These are phyloP conservation scores for Nidularia sp. DNA, from an alignment of 768 basidiomycete genomes.

Conservation along the genomic window DNA sequence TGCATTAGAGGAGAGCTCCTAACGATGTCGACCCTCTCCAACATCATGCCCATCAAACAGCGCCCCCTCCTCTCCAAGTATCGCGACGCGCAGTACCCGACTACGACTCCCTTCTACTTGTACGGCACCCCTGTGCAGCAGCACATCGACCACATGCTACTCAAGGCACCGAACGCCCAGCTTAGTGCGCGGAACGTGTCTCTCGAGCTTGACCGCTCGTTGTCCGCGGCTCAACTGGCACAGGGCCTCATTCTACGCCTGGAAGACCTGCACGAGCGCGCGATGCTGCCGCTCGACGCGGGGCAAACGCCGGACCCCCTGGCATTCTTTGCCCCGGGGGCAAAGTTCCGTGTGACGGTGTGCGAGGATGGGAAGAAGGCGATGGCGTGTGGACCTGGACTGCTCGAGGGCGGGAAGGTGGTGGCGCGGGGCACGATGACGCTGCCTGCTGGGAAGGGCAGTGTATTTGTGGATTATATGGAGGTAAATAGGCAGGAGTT, in stretches of 20 bases:
- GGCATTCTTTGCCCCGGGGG: constrained; percentile 10
- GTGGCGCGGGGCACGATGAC: background rate
- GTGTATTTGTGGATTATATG: background rate
- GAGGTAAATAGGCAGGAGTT: background rate
- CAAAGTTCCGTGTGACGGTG: constrained; percentile 9
- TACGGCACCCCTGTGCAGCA: constrained; percentile 24
- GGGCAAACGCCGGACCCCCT: background rate
- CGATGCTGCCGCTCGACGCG: constrained; percentile 13
- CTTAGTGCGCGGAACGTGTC: constrained; percentile 15
- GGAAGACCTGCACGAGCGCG: constrained; percentile 9
- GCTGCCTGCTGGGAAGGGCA: background rate
- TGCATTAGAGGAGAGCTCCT: constrained; percentile 4
- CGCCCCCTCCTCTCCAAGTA: constrained; percentile 18
- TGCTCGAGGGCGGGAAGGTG: background rate
- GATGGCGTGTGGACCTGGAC: constrained; percentile 12
- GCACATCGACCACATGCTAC: constrained; percentile 30
- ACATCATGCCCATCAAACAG: constrained; percentile 25
- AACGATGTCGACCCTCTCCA: constrained; percentile 12
- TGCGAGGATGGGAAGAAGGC: constrained; percentile 11
- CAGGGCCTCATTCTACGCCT: constrained; percentile 4
- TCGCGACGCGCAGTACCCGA: constrained; percentile 22
- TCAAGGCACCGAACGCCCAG: constrained; percentile 20
- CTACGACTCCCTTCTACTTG: constrained; percentile 33
- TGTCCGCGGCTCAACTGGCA: constrained; percentile 2
- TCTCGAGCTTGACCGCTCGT: constrained; percentile 4